A percentile compares a stretch with the other conserved stretches of the same genome.
Evolutionary conservation across 352 stramenopile genomes (phyloP).

Genomic region (Globisporangium middletonii): DNA sequence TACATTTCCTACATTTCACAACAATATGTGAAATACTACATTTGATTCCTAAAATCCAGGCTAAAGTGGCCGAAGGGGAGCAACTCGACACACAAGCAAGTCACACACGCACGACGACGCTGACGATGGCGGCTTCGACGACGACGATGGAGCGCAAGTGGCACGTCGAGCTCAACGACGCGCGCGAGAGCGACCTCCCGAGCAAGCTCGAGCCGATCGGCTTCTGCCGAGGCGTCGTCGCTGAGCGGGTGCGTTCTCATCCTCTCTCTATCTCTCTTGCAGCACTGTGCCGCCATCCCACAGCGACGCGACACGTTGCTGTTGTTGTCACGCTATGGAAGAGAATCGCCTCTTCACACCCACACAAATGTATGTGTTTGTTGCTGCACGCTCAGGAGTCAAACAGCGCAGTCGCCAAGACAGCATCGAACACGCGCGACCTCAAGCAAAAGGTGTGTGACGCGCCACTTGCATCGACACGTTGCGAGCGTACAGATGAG

Average conservation of each 20-base stretch:
- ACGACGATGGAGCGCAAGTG: slow-evolving; percentile 54
- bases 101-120: background rate
- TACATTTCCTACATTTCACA: too few species aligned
- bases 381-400: slow-evolving; percentile 25
- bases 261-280: background rate
- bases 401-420: slow-evolving; percentile 52
- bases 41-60: background rate
- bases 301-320: background rate
- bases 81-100: slow-evolving; percentile 1
- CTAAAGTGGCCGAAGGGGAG: background rate
- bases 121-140: background rate
- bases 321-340: background rate
- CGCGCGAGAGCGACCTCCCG: slow-evolving; percentile 64
- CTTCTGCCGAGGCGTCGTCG: slow-evolving; percentile 49
- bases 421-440: slow-evolving; percentile 62
- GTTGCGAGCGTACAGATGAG: background rate
- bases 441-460: slow-evolving; percentile 81
- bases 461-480: too few species aligned
- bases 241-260: slow-evolving; percentile 40
- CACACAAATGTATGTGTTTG: background rate
- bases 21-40: background rate
- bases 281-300: background rate
- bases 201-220: slow-evolving; percentile 58
- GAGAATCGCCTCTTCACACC: background rate
- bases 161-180: slow-evolving; percentile 71